phyloP scores from a whole-genome alignment of 2,329 filamentous ascomycete genomes.

The Podosphaera xanthii region DNA sequence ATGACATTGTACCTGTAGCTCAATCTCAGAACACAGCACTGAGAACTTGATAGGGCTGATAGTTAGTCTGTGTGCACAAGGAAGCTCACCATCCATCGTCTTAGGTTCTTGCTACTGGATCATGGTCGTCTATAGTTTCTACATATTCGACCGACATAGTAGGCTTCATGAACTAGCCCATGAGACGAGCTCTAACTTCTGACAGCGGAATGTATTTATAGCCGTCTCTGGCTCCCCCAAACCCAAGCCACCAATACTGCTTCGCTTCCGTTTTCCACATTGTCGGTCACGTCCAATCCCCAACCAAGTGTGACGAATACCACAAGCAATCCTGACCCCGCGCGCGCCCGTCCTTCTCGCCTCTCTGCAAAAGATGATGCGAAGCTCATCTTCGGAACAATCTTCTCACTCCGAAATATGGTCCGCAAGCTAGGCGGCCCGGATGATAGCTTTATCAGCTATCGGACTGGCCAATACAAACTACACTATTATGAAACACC shows the following conservation, averaged over 20 bases:
- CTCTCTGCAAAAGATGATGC: slow-evolving; percentile 51
- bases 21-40: too few relatives aligned
- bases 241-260: slow-evolving; percentile 7
- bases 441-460: slow-evolving; percentile 86
- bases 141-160: slow-evolving; percentile 99
- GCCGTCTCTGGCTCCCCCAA: slow-evolving; percentile 46
- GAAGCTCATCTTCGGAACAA: slow-evolving; percentile 89
- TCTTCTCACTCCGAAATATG: slow-evolving; percentile 94
- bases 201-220: slow-evolving; percentile 91
- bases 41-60: too few relatives aligned
- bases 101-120: background rate
- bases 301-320: slow-evolving; percentile 17
- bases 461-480: slow-evolving; percentile 86
- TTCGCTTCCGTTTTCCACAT: slow-evolving; percentile 25
- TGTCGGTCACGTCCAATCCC: slow-evolving; percentile 18
- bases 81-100: too few relatives aligned
- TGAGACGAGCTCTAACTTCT: slow-evolving; percentile 3
- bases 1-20: too few relatives aligned
- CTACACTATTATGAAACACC: slow-evolving; percentile 98
- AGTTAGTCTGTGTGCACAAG: too few relatives aligned
- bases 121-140: slow-evolving; percentile 94
- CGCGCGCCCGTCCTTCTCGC: slow-evolving; percentile 14
- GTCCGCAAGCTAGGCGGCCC: slow-evolving; percentile 81
- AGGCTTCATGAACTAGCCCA: slow-evolving; percentile 8
- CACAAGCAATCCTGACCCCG: slow-evolving; percentile 19